phyloP scores from a whole-genome alignment of 257 asterid genomes.

The Marsdenia floribunda region DNA sequence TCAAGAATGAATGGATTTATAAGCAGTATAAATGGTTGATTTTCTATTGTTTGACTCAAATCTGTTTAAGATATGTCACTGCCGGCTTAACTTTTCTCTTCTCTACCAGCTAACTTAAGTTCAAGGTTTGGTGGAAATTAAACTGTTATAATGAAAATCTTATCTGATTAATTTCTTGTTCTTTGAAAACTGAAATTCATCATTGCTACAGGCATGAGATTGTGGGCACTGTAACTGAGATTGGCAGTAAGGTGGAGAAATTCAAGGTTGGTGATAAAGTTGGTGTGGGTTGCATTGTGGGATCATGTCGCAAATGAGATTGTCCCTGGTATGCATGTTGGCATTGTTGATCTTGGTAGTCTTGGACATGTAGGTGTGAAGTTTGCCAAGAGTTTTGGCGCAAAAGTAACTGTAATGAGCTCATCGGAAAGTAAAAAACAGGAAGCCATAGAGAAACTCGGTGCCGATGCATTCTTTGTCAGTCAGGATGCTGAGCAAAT shows the following conservation, averaged over 20 bases:
- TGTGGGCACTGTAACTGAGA: constrained; percentile 27
- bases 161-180: too few species aligned
- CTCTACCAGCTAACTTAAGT: too few species aligned
- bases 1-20: constrained; percentile 44
- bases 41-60: too few species aligned
- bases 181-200: neutral
- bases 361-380: constrained; percentile 49
- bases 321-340: constrained; percentile 42
- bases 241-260: constrained; percentile 43
- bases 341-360: constrained; percentile 54
- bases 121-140: too few species aligned
- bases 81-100: too few species aligned
- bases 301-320: constrained; percentile 21
- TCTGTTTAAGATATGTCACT: too few species aligned
- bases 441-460: constrained; percentile 41
- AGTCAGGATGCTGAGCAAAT: constrained; percentile 36
- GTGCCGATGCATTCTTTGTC: constrained; percentile 39
- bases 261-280: constrained; percentile 32
- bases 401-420: constrained; percentile 45
- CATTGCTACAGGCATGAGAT: constrained; percentile 24
- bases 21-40: neutral
- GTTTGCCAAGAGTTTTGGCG: constrained; percentile 43
- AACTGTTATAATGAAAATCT: too few species aligned
- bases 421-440: constrained; percentile 35
- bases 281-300: constrained; percentile 20